A percentile compares a stretch with the other conserved stretches of the same genome.
Evolutionary conservation across 1,139 yeast species (phyloP).

Genomic region (Blastobotrys arbuscula): DNA sequence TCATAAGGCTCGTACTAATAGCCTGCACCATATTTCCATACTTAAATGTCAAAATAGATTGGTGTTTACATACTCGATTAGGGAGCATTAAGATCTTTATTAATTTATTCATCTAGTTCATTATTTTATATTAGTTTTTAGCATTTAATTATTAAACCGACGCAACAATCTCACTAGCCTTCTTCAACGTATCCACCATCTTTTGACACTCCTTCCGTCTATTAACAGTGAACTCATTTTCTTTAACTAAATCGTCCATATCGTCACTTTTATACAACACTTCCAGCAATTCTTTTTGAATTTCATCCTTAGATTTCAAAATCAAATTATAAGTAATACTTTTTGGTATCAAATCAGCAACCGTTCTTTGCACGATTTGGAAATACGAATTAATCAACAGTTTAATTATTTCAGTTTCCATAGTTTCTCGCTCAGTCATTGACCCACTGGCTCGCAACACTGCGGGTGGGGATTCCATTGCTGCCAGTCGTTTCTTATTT

Average conservation of each 20-base stretch:
- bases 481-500: slow-evolving; percentile 87
- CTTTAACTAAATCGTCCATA: slow-evolving; percentile 76
- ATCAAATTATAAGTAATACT: slow-evolving; percentile 91
- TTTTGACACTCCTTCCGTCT: slow-evolving; percentile 90
- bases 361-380: slow-evolving; percentile 86
- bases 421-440: slow-evolving; percentile 91
- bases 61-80: too few relatives aligned
- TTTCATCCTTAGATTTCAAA: slow-evolving; percentile 65
- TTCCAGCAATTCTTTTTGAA: slow-evolving; percentile 86
- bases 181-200: slow-evolving; percentile 88
- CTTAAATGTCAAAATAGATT: too few relatives aligned
- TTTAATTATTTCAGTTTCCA: slow-evolving; percentile 96
- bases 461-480: slow-evolving; percentile 97
- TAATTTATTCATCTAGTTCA: neutral
- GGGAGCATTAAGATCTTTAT: too few relatives aligned
- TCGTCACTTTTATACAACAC: slow-evolving; percentile 78
- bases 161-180: slow-evolving; percentile 89
- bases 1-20: too few relatives aligned
- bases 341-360: slow-evolving; percentile 90
- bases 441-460: slow-evolving; percentile 90
- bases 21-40: too few relatives aligned
- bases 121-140: too few relatives aligned
- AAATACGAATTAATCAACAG: slow-evolving; percentile 84
- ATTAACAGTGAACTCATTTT: slow-evolving; percentile 86
- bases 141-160: slow-evolving; percentile 21